Percentiles rank a stretch among this genome's conserved stretches.
Conservation (phyloP, 176 grass and related monocot genomes). For the Triticum aestivum region IWGSC_CS_RefSeq_v2.1 NC_057802.1:472354042-472354541, state of each 20-base stretch:
- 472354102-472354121: constrained; percentile 94
- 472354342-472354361: not conserved
- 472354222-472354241: constrained; percentile 42
- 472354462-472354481: constrained; percentile 40
- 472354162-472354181: not conserved
- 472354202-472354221: not conserved
- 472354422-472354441: constrained; percentile 92
- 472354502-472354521: not conserved
- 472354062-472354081: constrained; percentile 99
- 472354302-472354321: constrained; percentile 96
- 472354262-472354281: constrained; percentile 88
- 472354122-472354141: not conserved
- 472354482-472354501: not conserved
- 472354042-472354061: constrained; percentile 98
- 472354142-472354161: not conserved
- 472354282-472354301: constrained; percentile 92
- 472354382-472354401: not conserved
- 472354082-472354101: constrained; percentile 88
- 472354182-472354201: not conserved
- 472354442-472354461: constrained; percentile 87
- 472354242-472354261: constrained; percentile 84
- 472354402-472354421: constrained; percentile 64
- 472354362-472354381: not conserved
- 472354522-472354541: constrained; percentile 13
- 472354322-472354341: constrained; percentile 96